These are phyloP conservation scores for Cordyceps tenuipes DNA, from an alignment of 2,329 filamentous ascomycete species.

Conservation along the genomic window DNA sequence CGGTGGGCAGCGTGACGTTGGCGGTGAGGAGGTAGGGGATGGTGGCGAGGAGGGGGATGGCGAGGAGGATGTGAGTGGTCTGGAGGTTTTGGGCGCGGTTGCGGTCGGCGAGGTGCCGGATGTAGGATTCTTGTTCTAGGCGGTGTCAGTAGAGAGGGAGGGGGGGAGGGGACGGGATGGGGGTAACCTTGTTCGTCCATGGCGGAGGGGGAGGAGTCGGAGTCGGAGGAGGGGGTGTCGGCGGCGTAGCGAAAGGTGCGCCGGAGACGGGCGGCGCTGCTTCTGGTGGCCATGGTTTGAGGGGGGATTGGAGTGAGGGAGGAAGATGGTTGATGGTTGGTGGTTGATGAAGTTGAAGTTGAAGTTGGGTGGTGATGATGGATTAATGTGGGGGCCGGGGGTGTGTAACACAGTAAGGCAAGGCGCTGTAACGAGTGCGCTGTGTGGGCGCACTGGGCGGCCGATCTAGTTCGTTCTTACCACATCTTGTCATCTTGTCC, in stretches of 20 bases:
- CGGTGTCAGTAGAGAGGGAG: neutral
- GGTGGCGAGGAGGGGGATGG: slow-evolving; percentile 47
- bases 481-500: neutral
- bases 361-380: no score
- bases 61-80: slow-evolving; percentile 15
- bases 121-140: slow-evolving; percentile 12
- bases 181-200: slow-evolving; percentile 12
- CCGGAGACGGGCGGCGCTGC: slow-evolving; percentile 10
- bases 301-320: neutral
- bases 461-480: neutral
- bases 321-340: neutral
- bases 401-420: no score
- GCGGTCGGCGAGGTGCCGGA: slow-evolving; percentile 3
- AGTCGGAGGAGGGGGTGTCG: slow-evolving; percentile 14
- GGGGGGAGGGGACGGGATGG: neutral
- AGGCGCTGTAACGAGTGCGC: neutral
- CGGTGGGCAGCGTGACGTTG: slow-evolving; percentile 33
- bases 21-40: slow-evolving; percentile 25
- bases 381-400: no score
- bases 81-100: slow-evolving; percentile 7
- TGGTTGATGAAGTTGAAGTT: neutral
- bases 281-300: slow-evolving; percentile 22
- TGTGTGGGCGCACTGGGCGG: neutral
- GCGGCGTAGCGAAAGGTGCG: slow-evolving; percentile 29
- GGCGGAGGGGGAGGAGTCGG: slow-evolving; percentile 13